Evolutionary conservation across 1,284 basidiomycete genomes (phyloP).

Genomic region (Ustilago tritici): DNA sequence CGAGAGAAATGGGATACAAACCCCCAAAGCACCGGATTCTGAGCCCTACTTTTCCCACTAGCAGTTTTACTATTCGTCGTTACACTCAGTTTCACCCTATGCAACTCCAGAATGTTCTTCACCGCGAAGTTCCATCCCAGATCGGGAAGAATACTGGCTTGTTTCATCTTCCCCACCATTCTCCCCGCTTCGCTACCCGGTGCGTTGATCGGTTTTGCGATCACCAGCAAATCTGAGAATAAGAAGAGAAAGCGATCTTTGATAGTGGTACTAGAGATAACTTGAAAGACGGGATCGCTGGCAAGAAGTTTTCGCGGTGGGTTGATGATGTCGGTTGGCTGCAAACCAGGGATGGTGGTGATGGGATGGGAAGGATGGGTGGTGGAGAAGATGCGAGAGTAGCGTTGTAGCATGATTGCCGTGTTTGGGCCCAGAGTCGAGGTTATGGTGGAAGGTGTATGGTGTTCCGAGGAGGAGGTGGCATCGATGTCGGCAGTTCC

Average conservation of each 20-base stretch:
- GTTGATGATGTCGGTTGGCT: slow-evolving; percentile 72
- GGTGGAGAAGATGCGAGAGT: slow-evolving; percentile 54
- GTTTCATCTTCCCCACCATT: slow-evolving; percentile 71
- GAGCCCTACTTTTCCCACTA: slow-evolving; percentile 36
- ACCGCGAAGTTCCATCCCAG: slow-evolving; percentile 59
- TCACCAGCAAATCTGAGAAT: slow-evolving; percentile 91
- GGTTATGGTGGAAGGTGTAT: slow-evolving; percentile 5
- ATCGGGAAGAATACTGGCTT: slow-evolving; percentile 32
- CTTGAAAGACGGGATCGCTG: slow-evolving; percentile 88
- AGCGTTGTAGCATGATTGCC: slow-evolving; percentile 58
- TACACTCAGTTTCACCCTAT: slow-evolving; percentile 46
- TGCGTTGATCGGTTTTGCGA: slow-evolving; percentile 74
- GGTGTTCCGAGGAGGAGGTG: slow-evolving; percentile 12
- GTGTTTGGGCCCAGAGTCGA: slow-evolving; percentile 47
- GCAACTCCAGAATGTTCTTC: slow-evolving; percentile 57
- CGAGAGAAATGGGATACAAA: slow-evolving; percentile 80
- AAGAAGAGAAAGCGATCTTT: slow-evolving; percentile 96
- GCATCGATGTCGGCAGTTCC: slow-evolving; percentile 39
- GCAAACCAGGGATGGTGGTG: slow-evolving; percentile 25
- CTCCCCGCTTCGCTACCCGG: slow-evolving; percentile 75
- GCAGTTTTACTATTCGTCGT: slow-evolving; percentile 36
- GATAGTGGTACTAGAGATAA: slow-evolving; percentile 90
- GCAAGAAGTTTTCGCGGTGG: slow-evolving; percentile 86
- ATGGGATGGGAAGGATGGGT: slow-evolving; percentile 4
- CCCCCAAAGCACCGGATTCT: slow-evolving; percentile 66